Base-by-base conservation (phyloP, 2,329 filamentous ascomycete genomes). In the Aspergillus sojae region DNA sequence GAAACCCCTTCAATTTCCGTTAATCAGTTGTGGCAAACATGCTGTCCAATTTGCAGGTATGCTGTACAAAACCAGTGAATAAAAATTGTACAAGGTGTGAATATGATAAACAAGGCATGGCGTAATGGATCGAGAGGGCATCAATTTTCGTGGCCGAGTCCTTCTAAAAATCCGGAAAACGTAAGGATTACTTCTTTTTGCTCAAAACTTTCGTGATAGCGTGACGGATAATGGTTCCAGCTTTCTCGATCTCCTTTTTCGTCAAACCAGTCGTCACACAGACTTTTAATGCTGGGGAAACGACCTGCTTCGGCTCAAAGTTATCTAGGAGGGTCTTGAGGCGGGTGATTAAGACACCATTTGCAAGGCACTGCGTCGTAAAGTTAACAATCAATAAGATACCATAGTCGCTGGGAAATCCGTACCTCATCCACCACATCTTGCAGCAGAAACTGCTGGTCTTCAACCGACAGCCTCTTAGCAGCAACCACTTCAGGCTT, bases 361-460 rank as follows among this genome's bases (percentile, higher is more conserved):
- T 98, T 64, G 89, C 86, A 61, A 98, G 86, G 61, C 89, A 85
- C 93, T 97, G 67, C 23, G 45, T 19, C 36, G 30, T 58, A 48
- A 23, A 5, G 3, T 57, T 50, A 39, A 16, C 52, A 56, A 43
- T 30, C 23, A 9, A 39, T 26, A 26, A 36, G 64, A 61, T 12
- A 23, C 19, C 36, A 10, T 34, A 59, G 28, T n/a, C 16, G 36
- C 7, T 19, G 28, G 16, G 52, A 21, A 32, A 4, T 9, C 77
- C 86, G 72, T 84, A 96, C 94, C 90, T 99, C 95, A 65, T 99
- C 96, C n/a, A 97, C 93, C 68, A 92, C 90, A 71, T 99, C 95
- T 73, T 96, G 89, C 63, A 99, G 80, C 21, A 98, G 78, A 62
- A 88, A 86, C 72, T 97, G 93, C 79, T 98, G 93, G 66, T 97